Conservation (phyloP, 2,329 filamentous ascomycete species). For the Ascochyta viciae-villosae region DNA sequence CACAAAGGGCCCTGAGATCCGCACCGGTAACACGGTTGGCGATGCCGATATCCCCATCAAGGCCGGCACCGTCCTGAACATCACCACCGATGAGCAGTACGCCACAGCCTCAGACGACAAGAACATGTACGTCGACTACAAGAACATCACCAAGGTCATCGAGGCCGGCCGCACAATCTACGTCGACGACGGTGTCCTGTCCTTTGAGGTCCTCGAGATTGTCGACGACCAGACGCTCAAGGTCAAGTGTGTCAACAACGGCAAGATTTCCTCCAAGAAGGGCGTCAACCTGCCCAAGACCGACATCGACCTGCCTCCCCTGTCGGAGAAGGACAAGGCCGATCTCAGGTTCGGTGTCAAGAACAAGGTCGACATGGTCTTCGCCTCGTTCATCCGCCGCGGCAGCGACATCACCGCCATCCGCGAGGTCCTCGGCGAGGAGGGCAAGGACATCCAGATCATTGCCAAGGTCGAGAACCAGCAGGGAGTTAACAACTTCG, state of each 20-base stretch:
- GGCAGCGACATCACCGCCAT: conserved; percentile 93
- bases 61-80: conserved; percentile 85
- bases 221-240: conserved; percentile 88
- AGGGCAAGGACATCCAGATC: conserved; percentile 97
- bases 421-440: conserved; percentile 85
- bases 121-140: conserved; percentile 99
- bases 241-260: conserved; percentile 91
- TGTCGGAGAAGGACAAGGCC: conserved; percentile 97
- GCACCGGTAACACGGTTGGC: conserved; percentile 75
- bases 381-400: conserved; percentile 96
- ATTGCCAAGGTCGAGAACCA: conserved; percentile 99
- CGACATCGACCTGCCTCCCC: conserved; percentile 94
- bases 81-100: conserved; percentile 96
- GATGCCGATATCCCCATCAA: conserved; percentile 82
- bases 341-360: conserved; percentile 96
- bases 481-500: conserved; percentile 99
- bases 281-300: conserved; percentile 99
- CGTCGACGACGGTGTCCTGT: conserved; percentile 97
- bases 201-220: conserved; percentile 90
- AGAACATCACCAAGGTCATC: conserved; percentile 99
- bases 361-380: conserved; percentile 99
- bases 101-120: conserved; percentile 81
- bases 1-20: conserved; percentile 85
- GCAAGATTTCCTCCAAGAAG: conserved; percentile 98
- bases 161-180: conserved; percentile 90